Conservation (phyloP, 371 early-diverging fungal genomes). For the Basidiobolus meristosporus region DNA sequence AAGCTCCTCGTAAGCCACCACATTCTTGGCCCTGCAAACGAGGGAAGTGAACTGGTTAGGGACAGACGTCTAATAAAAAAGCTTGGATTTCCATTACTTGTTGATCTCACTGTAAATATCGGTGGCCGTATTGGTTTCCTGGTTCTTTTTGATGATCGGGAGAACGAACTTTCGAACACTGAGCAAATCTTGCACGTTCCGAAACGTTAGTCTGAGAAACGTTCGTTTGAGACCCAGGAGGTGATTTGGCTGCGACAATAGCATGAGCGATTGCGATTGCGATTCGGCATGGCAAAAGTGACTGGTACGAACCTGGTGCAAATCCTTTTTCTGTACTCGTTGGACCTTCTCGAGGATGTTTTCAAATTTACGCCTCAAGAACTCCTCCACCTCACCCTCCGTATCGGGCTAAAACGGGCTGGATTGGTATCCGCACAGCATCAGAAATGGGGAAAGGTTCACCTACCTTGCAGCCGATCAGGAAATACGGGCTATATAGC, state of each 20-base stretch:
- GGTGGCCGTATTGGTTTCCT: conserved; percentile 8
- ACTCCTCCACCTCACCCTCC: conserved; percentile 76
- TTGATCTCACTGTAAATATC: neutral
- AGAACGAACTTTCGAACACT: conserved; percentile 51
- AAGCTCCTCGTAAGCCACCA: conserved; percentile 2
- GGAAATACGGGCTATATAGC: conserved; percentile 79
- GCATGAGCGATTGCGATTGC: neutral
- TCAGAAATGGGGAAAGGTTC: neutral
- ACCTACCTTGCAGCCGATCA: conserved; percentile 54
- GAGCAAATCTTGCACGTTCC: conserved; percentile 62
- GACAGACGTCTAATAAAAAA: too few species aligned
- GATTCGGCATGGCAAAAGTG: neutral
- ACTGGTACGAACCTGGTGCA: conserved; percentile 43
- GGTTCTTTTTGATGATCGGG: conserved; percentile 47
- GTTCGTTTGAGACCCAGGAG: conserved; percentile 50
- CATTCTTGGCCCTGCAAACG: conserved; percentile 1
- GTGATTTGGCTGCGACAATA: conserved; percentile 56
- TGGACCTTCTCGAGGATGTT: conserved; percentile 33
- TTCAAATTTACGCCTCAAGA: conserved; percentile 53
- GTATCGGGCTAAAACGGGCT: conserved; percentile 25
- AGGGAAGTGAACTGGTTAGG: neutral
- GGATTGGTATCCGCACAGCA: conserved; percentile 6
- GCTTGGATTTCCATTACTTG: conserved; percentile 7
- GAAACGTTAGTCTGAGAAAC: conserved; percentile 61
- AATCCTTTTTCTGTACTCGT: conserved; percentile 61